phyloP scores from a whole-genome alignment of 2,329 filamentous ascomycete genomes.

The Neoscytalidium dimidiatum region DNA sequence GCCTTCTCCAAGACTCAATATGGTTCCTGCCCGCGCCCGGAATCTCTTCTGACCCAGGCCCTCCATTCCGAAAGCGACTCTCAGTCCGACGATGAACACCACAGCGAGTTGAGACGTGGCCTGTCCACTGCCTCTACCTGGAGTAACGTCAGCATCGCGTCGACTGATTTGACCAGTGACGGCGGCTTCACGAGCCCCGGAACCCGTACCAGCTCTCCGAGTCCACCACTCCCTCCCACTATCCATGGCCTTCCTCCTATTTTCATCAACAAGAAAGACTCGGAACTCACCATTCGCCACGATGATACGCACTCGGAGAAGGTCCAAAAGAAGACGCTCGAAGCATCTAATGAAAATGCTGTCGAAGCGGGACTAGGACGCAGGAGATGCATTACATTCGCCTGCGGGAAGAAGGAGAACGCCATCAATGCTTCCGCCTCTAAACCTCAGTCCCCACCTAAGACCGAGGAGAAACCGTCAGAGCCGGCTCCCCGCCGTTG shows the following conservation, averaged over 20 bases:
- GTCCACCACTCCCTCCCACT: slow-evolving; percentile 73
- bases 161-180: slow-evolving; percentile 93
- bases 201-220: slow-evolving; percentile 80
- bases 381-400: slow-evolving; percentile 91
- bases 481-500: slow-evolving; percentile 57
- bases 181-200: slow-evolving; percentile 85
- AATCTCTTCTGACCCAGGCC: slow-evolving; percentile 86
- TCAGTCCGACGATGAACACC: slow-evolving; percentile 39
- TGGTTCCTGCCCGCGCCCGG: slow-evolving; percentile 59
- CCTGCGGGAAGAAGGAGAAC: slow-evolving; percentile 63
- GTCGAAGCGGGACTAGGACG: slow-evolving; percentile 68
- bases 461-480: slow-evolving; percentile 24
- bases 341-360: slow-evolving; percentile 52
- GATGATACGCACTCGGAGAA: slow-evolving; percentile 34
- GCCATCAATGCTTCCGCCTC: slow-evolving; percentile 37
- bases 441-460: slow-evolving; percentile 31
- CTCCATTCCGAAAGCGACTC: slow-evolving; percentile 59
- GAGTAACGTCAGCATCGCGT: slow-evolving; percentile 78
- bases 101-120: slow-evolving; percentile 41
- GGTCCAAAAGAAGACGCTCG: slow-evolving; percentile 24
- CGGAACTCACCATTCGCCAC: slow-evolving; percentile 39
- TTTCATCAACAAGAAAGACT: slow-evolving; percentile 38
- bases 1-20: slow-evolving; percentile 52
- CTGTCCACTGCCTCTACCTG: slow-evolving; percentile 65
- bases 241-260: slow-evolving; percentile 38